Evolutionary conservation across 441 rosid species (phyloP).

Genomic region (Populus hybrid): DNA sequence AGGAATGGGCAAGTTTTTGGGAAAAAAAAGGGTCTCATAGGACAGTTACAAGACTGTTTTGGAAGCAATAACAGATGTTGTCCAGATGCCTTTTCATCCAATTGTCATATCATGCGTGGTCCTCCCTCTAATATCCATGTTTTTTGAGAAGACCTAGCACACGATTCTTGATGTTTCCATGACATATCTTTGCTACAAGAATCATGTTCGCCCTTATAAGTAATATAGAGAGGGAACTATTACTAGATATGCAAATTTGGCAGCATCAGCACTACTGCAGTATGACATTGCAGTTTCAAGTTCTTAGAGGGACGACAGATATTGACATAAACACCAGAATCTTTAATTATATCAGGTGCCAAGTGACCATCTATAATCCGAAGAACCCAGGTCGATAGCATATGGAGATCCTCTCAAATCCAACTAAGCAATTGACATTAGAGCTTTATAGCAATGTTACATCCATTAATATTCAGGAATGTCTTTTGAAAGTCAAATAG

Average conservation of each 20-base stretch:
- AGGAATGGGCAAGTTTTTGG: too few species aligned
- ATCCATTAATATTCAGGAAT: neutral
- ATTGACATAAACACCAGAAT: slow-evolving; percentile 11
- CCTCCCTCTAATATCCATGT: neutral
- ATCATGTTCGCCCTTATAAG: neutral
- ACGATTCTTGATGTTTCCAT: neutral
- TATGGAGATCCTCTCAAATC: neutral
- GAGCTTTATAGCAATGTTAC: neutral
- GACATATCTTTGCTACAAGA: neutral
- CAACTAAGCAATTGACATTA: neutral
- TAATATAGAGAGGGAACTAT: neutral
- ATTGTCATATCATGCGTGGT: neutral
- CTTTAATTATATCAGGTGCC: slow-evolving; percentile 11
- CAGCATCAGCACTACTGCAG: neutral
- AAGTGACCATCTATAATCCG: neutral
- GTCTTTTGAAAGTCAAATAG: neutral
- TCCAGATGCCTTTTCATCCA: neutral
- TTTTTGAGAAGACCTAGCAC: neutral
- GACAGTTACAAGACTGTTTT: neutral
- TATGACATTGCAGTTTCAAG: neutral
- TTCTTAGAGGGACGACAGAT: neutral
- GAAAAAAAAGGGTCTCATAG: too few species aligned
- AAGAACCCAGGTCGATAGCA: neutral
- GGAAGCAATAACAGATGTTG: neutral
- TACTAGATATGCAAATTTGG: neutral